These are phyloP conservation scores for Ogataea wickerhamii DNA, from an alignment of 805 yeast species.

Conservation along the genomic window DNA sequence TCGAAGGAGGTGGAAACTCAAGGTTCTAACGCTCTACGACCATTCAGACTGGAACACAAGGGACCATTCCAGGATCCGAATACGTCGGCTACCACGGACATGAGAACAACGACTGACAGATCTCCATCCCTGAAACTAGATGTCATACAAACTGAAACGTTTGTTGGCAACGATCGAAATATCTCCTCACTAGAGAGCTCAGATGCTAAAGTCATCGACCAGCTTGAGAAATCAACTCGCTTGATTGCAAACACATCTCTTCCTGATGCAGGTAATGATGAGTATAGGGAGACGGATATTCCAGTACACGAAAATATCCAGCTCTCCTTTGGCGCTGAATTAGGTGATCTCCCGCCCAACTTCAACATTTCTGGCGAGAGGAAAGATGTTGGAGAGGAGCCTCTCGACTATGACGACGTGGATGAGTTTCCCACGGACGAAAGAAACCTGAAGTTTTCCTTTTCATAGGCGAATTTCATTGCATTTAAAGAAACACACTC, in stretches of 20 bases:
- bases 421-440: constrained; percentile 34
- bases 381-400: not conserved
- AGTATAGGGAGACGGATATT: constrained; percentile 20
- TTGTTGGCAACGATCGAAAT: not conserved
- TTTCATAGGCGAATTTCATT: constrained; percentile 16
- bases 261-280: not conserved
- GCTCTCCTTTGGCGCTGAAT: constrained; percentile 23
- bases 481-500: too few species aligned
- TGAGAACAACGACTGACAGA: not conserved
- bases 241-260: constrained; percentile 6
- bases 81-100: not conserved
- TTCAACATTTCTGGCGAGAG: too few species aligned
- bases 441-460: constrained; percentile 28
- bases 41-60: constrained; percentile 1
- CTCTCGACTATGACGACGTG: constrained; percentile 31
- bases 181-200: not conserved
- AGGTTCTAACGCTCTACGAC: not conserved
- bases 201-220: not conserved
- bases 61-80: not conserved
- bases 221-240: constrained; percentile 2
- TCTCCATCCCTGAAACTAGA: constrained; percentile 13
- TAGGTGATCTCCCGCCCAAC: too few species aligned
- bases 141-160: constrained; percentile 4
- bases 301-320: constrained; percentile 16
- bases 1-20: not conserved